phyloP scores from a whole-genome alignment of 805 yeast genomes.

The Peterozyma toletana region DNA sequence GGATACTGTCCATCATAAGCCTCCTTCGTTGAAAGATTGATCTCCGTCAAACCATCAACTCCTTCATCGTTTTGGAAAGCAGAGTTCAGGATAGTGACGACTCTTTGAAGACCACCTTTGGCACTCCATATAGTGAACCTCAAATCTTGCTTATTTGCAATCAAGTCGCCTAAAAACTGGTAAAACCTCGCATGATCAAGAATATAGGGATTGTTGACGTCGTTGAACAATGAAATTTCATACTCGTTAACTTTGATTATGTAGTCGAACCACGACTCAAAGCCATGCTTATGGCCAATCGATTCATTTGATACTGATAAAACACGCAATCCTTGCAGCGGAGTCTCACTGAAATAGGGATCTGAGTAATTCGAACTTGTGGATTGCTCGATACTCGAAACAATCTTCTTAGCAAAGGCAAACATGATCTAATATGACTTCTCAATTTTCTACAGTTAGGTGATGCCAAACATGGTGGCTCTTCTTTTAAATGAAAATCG shows the following conservation, averaged over 20 bases:
- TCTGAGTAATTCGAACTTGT: slow-evolving; percentile 18
- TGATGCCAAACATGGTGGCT: too few species aligned
- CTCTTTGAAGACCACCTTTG: slow-evolving; percentile 63
- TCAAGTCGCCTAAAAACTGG: slow-evolving; percentile 7
- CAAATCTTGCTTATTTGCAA: slow-evolving; percentile 20
- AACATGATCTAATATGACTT: slow-evolving; percentile 29
- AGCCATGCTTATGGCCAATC: slow-evolving; percentile 40
- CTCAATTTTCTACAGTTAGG: background rate
- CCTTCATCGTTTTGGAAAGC: slow-evolving; percentile 14
- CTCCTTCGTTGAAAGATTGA: slow-evolving; percentile 14
- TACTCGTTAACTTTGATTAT: slow-evolving; percentile 75
- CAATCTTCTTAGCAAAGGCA: slow-evolving; percentile 59
- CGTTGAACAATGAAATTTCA: slow-evolving; percentile 32
- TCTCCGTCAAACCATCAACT: slow-evolving; percentile 18
- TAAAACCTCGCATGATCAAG: slow-evolving; percentile 9
- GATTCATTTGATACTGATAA: slow-evolving; percentile 40
- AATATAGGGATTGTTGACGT: slow-evolving; percentile 8
- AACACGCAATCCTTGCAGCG: slow-evolving; percentile 48
- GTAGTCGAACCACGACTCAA: slow-evolving; percentile 86
- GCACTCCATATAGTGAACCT: slow-evolving; percentile 75
- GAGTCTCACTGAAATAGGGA: slow-evolving; percentile 18
- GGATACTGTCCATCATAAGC: slow-evolving; percentile 5
- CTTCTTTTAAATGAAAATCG: too few species aligned
- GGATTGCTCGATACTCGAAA: slow-evolving; percentile 40
- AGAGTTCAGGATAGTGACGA: slow-evolving; percentile 10